A percentile compares a stretch with the other conserved stretches of the same genome.
Conservation (phyloP, 371 early-diverging fungal species). For the Mortierella polycephala region DNA sequence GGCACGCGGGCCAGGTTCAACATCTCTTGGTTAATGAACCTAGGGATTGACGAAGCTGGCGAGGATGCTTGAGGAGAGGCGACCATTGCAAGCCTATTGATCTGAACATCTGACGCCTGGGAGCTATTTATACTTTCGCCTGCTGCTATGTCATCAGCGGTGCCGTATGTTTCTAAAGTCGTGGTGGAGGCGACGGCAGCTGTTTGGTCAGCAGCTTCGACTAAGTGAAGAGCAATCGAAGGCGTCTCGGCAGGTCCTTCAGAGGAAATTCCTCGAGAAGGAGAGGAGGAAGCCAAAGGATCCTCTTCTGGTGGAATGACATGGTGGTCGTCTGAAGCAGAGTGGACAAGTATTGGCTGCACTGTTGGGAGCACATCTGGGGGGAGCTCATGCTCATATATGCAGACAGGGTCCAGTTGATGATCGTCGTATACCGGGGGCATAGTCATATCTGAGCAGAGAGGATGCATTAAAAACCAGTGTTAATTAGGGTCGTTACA, state of each 20-base stretch:
- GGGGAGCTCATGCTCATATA: conserved; percentile 47
- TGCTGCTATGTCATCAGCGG: too few relatives aligned
- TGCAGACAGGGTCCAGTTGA: conserved; percentile 43
- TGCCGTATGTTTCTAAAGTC: too few relatives aligned
- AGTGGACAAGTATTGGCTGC: conserved; percentile 50
- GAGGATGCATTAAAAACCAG: not conserved
- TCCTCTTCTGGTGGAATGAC: conserved; percentile 26
- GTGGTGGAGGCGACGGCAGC: too few relatives aligned
- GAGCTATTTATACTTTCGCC: too few relatives aligned
- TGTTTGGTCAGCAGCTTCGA: too few relatives aligned
- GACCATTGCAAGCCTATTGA: not conserved
- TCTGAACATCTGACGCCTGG: not conserved
- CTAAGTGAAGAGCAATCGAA: too few relatives aligned
- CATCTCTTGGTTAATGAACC: conserved; percentile 20
- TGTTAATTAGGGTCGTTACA: not conserved
- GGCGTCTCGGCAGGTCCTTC: too few relatives aligned
- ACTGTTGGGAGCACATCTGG: conserved; percentile 21
- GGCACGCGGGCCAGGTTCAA: conserved; percentile 24
- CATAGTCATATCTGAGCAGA: conserved; percentile 17
- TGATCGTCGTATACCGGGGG: conserved; percentile 40
- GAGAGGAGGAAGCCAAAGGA: conserved; percentile 16
- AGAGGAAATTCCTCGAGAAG: not conserved
- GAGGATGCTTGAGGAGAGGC: not conserved
- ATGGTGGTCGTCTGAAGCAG: conserved; percentile 11
- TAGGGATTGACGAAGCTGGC: not conserved